Base-by-base conservation (phyloP, 768 basidiomycete species). In the Kwoniella bestiolae region DNA sequence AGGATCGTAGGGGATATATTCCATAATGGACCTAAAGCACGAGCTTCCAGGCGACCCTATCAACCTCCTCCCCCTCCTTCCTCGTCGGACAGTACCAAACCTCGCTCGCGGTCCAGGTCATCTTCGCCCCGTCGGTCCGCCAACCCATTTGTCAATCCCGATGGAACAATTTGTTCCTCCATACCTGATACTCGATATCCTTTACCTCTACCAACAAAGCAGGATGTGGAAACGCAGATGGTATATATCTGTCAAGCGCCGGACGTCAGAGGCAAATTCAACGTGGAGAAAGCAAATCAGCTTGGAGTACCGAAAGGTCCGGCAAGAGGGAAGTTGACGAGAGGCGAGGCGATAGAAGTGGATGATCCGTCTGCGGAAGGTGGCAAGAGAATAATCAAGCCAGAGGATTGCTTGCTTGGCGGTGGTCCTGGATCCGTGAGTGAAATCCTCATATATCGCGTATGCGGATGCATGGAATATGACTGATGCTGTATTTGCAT, bases 231-330 rank as follows among this genome's bases (percentile, higher is more conserved):
- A 21, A 69, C 71, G 12, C 70, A 78, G 28, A 71, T 77, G 68
- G 77, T 79, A 18, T 81, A 79, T 52, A 75, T 81, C 35, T 69
- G 70, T 45, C 73, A 78, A 67, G 86, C 85, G 0, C 84, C 86
- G 0, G 68, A 70, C 12, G 76, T 83, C 6, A 79, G 85, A 23
- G 87, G 87, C 0, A 91, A 90, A 79, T 95, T 97, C 74, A 85
- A 93, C 66, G 87, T 80, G 0, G 78, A 82, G 66, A 87, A 86
- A 67, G 91, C 93, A 0, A 73, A 83, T 8, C 85, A 82, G 47
- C 83, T 93, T 1, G 88, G 89, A 5, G 81, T 97, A 2, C 85
- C 86, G 3, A 74, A 75, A 14, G 90, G 91, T 0, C 85, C 85
- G 5, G 62, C 86, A 9, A 84, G 91, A n/a, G 85, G 83, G 0